These are phyloP conservation scores for Hortiboletus flavorubellus DNA, from an alignment of 768 basidiomycete species.

Conservation along the genomic window DNA sequence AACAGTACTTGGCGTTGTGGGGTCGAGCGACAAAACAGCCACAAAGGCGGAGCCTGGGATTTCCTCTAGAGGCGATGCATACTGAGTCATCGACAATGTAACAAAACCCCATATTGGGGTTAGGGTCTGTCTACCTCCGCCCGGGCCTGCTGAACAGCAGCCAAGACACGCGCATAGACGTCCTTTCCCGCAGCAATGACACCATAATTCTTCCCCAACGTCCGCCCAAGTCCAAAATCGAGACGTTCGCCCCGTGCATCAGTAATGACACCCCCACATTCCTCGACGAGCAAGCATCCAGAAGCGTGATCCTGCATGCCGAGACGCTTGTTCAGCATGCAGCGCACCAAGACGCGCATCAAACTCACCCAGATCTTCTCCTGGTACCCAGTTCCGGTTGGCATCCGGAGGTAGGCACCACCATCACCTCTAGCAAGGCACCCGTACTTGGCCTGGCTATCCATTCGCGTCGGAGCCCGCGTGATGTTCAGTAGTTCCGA, in stretches of 20 bases:
- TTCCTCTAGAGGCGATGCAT: neutral
- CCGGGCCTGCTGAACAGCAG: conserved; percentile 64
- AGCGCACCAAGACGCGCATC: too few species aligned
- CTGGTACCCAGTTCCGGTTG: conserved; percentile 69
- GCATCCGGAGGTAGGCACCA: conserved; percentile 76
- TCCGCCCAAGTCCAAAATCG: conserved; percentile 84
- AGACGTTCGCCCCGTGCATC: conserved; percentile 78
- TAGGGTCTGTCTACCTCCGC: conserved; percentile 14
- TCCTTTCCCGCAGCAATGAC: conserved; percentile 79
- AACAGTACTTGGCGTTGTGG: too few species aligned
- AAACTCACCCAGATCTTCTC: conserved; percentile 93
- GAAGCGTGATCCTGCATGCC: conserved; percentile 79
- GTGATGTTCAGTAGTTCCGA: conserved; percentile 64
- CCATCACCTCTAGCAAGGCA: conserved; percentile 85
- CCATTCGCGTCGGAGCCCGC: conserved; percentile 75
- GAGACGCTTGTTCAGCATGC: neutral
- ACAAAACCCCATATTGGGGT: neutral
- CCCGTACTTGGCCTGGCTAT: conserved; percentile 94
- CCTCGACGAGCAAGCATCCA: conserved; percentile 78
- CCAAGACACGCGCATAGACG: conserved; percentile 65
- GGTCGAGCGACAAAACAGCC: too few species aligned
- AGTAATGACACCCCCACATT: conserved; percentile 86
- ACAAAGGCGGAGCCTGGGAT: too few species aligned
- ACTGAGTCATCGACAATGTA: neutral
- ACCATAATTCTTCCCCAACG: conserved; percentile 82